Percentiles rank a stretch among this genome's conserved stretches.
These are phyloP conservation scores for Raffaelea albimanens DNA, from an alignment of 2,329 filamentous ascomycete genomes.

Conservation along the genomic window DNA sequence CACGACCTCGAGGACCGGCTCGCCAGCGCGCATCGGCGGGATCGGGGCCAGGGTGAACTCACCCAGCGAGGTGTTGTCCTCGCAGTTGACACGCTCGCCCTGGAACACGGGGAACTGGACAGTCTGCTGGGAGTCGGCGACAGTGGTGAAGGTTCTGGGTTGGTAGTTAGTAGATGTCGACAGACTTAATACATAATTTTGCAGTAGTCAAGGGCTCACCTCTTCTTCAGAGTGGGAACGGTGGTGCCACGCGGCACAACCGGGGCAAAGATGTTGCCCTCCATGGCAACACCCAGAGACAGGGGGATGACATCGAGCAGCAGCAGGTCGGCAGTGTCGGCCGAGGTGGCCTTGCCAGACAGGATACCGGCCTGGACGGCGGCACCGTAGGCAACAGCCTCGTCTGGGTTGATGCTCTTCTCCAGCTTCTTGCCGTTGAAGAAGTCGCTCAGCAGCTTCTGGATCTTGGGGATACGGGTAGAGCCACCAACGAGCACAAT, in stretches of 20 bases:
- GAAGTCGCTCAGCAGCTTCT: constrained; percentile 98
- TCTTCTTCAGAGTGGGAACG: constrained; percentile 75
- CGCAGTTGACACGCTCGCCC: constrained; percentile 95
- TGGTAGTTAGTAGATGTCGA: not conserved
- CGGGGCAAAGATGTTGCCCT: constrained; percentile 95
- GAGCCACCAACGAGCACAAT: constrained; percentile 98
- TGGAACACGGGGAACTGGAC: constrained; percentile 91
- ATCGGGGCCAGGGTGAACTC: constrained; percentile 92
- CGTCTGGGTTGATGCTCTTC: constrained; percentile 99
- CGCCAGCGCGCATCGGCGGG: constrained; percentile 83
- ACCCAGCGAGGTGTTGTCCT: constrained; percentile 95
- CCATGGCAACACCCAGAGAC: constrained; percentile 97
- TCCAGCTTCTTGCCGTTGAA: constrained; percentile 99
- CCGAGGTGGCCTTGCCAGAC: constrained; percentile 92
- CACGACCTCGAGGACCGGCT: constrained; percentile 92
- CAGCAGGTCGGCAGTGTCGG: constrained; percentile 71
- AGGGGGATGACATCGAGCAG: constrained; percentile 94
- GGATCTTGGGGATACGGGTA: constrained; percentile 96
- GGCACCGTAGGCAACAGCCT: constrained; percentile 97
- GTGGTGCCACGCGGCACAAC: constrained; percentile 76
- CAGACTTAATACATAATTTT: too few species aligned
- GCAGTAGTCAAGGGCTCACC: too few species aligned
- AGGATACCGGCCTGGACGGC: constrained; percentile 98
- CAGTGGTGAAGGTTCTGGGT: constrained; percentile 71
- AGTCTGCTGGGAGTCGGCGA: constrained; percentile 66